Evolutionary conservation across 2,329 filamentous ascomycete species (phyloP).

Genomic region (Berkeleyomyces basicola): DNA sequence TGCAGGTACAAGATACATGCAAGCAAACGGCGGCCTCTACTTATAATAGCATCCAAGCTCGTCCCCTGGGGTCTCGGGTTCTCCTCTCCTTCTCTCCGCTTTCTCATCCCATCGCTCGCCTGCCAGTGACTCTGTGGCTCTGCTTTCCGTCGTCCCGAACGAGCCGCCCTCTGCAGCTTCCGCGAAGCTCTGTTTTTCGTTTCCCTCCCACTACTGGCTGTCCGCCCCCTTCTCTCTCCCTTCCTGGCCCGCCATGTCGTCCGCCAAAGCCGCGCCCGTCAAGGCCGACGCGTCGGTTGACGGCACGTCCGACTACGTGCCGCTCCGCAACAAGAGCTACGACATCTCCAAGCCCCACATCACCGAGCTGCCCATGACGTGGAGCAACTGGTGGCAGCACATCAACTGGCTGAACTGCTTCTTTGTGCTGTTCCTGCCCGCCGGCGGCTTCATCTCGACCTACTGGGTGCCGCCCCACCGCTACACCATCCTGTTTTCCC

Average conservation of each 20-base stretch:
- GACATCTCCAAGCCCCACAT: slow-evolving; percentile 65
- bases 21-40: too few relatives aligned
- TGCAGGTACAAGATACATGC: too few relatives aligned
- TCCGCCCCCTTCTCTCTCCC: background rate
- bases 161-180: too few relatives aligned
- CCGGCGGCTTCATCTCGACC: slow-evolving; percentile 55
- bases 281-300: slow-evolving; percentile 30
- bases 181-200: background rate
- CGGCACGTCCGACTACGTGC: slow-evolving; percentile 39
- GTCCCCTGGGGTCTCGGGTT: too few relatives aligned
- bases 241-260: slow-evolving; percentile 19
- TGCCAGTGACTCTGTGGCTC: too few relatives aligned
- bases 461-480: slow-evolving; percentile 61
- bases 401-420: slow-evolving; percentile 84
- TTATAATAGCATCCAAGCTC: background rate
- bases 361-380: slow-evolving; percentile 64
- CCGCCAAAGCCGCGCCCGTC: slow-evolving; percentile 20
- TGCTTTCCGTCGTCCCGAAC: background rate
- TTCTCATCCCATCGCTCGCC: background rate
- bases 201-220: background rate
- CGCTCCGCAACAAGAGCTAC: slow-evolving; percentile 28
- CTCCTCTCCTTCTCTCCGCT: background rate
- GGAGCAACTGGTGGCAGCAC: slow-evolving; percentile 76
- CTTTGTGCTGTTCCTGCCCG: slow-evolving; percentile 62
- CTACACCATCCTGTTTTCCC: slow-evolving; percentile 57